Evolutionary conservation across 108 stramenopile genomes (phyloP).

Genomic region (Cyclotella cryptica): DNA sequence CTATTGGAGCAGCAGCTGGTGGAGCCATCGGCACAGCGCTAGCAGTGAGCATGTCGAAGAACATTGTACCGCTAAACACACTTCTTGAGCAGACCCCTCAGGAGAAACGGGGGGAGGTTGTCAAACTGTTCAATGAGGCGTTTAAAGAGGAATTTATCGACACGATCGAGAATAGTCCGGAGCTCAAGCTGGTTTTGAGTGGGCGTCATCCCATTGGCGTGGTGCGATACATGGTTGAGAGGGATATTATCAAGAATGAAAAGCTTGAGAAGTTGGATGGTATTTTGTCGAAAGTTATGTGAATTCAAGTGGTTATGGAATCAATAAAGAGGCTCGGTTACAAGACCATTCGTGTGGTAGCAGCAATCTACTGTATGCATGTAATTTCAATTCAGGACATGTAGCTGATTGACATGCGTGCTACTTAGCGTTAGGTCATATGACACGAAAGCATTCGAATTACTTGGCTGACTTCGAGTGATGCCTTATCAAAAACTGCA

Average conservation of each 20-base stretch:
- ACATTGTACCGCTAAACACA: slow-evolving; percentile 39
- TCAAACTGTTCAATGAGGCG: slow-evolving; percentile 38
- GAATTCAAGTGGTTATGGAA: slow-evolving; percentile 41
- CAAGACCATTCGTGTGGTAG: too few relatives aligned
- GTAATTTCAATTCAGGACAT: too few relatives aligned
- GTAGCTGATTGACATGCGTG: too few relatives aligned
- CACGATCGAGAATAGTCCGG: slow-evolving; percentile 34
- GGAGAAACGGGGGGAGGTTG: slow-evolving; percentile 34
- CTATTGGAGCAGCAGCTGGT: slow-evolving; percentile 44
- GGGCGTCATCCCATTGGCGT: slow-evolving; percentile 38
- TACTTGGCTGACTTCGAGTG: too few relatives aligned
- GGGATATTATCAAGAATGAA: slow-evolving; percentile 41
- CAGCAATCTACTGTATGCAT: too few relatives aligned
- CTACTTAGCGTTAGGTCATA: too few relatives aligned
- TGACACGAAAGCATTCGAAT: too few relatives aligned
- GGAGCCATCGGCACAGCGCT: slow-evolving; percentile 47
- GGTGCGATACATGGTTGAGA: slow-evolving; percentile 47
- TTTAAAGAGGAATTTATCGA: slow-evolving; percentile 51
- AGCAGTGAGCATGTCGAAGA: slow-evolving; percentile 35
- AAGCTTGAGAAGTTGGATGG: slow-evolving; percentile 42
- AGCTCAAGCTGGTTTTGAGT: slow-evolving; percentile 37
- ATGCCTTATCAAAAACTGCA: too few relatives aligned
- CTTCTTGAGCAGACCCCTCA: slow-evolving; percentile 37
- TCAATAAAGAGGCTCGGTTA: slow-evolving; percentile 64
- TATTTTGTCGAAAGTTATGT: slow-evolving; percentile 27